These are phyloP conservation scores for Wickerhamiella australiensis DNA, from an alignment of 805 yeast genomes.

Conservation along the genomic window DNA sequence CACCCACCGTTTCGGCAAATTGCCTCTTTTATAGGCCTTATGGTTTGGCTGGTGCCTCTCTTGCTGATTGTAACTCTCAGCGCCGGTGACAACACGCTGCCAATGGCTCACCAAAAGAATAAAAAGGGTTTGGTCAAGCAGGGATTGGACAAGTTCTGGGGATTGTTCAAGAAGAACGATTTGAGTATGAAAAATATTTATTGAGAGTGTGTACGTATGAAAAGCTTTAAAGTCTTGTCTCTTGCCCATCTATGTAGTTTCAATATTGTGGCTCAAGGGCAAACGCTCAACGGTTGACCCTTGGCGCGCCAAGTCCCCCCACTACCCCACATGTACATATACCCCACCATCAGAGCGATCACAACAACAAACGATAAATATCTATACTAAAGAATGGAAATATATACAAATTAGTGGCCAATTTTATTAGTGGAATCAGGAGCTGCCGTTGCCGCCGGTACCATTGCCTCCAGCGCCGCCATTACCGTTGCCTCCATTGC, in stretches of 20 bases:
- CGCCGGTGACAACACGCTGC: slow-evolving; percentile 82
- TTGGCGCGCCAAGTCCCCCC: no score
- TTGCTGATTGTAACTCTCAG: slow-evolving; percentile 81
- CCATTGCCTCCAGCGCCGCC: not conserved
- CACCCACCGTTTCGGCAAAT: slow-evolving; percentile 79
- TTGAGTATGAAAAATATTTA: slow-evolving; percentile 8
- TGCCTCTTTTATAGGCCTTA: slow-evolving; percentile 87
- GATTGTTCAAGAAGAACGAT: not conserved
- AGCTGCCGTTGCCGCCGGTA: not conserved
- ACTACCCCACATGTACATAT: no score
- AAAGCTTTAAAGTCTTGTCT: not conserved
- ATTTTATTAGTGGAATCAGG: not conserved
- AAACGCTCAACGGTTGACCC: no score
- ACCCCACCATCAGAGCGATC: no score
- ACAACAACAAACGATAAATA: not conserved
- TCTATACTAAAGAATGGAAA: not conserved
- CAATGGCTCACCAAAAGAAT: slow-evolving; percentile 30
- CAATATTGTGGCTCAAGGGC: no score
- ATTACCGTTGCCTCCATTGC: not conserved
- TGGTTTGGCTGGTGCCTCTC: slow-evolving; percentile 91
- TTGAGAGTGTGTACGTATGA: not conserved
- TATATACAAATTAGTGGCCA: not conserved
- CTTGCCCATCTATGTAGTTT: no score
- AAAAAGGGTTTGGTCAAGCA: slow-evolving; percentile 19
- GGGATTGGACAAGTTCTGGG: slow-evolving; percentile 14